These are phyloP conservation scores for Trichosporon faecale DNA, from an alignment of 1,284 basidiomycete genomes.

Conservation along the genomic window DNA sequence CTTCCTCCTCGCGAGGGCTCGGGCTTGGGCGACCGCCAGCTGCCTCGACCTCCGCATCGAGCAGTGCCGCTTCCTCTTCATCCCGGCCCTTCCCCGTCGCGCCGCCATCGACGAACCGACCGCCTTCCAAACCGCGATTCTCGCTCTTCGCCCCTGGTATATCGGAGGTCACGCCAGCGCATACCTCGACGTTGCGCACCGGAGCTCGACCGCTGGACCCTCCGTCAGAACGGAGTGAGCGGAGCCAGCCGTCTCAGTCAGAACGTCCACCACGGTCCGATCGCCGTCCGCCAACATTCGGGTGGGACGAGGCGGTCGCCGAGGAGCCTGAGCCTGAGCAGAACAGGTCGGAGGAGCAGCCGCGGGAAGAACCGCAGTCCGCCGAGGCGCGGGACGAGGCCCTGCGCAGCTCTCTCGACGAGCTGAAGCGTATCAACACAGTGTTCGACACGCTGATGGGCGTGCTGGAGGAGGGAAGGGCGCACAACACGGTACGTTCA, in stretches of 20 bases:
- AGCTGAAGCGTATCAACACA: conserved; percentile 48
- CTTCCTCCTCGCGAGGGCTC: not conserved
- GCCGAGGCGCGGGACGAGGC: conserved; percentile 27
- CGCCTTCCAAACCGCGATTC: not conserved
- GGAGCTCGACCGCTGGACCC: not conserved
- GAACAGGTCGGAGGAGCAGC: not conserved
- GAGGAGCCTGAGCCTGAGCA: not conserved
- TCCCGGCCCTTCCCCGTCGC: not conserved
- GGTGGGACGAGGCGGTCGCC: not conserved
- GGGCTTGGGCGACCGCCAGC: not conserved
- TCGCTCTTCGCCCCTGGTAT: conserved; percentile 5
- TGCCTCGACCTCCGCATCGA: not conserved
- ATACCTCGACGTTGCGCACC: not conserved
- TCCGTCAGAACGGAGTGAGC: not conserved
- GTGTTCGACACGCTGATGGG: conserved; percentile 48
- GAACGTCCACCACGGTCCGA: not conserved
- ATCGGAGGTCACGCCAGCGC: not conserved
- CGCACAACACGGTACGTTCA: conserved; percentile 47
- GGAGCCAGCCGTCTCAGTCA: not conserved
- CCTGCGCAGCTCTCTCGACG: conserved; percentile 45
- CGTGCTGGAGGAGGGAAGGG: conserved; percentile 40
- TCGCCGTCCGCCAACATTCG: not conserved
- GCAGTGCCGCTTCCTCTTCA: not conserved
- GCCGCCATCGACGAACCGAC: not conserved
- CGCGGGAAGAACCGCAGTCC: conserved; percentile 31